Base-by-base conservation (phyloP, 2,329 filamentous ascomycete species). In the Sporothrix sp. region DNA sequence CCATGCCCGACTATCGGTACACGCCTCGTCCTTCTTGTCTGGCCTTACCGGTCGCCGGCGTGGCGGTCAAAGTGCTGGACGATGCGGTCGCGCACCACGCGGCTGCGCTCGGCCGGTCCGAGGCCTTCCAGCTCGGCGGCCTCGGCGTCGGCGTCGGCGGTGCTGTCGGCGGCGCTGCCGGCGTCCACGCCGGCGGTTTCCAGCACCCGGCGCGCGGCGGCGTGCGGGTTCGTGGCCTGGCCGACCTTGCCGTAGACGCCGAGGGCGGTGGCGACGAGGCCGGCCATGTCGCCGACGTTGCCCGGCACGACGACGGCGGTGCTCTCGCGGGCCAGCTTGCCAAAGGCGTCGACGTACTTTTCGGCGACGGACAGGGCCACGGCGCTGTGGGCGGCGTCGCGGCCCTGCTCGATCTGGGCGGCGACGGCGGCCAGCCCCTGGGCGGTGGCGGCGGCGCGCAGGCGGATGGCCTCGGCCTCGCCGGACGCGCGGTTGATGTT, bases 221-320 rank as follows among this genome's bases (percentile, higher is more conserved):
- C 73, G 63, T 78, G 83, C 32, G 81, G 79, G 63, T 79, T 84
- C 23, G 95, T 88, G 1, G 83, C 79, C 61, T 91, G 80, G 59
- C 81, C 88, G 39, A 98, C 87, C 66, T 95, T 96, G 53, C 91
- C 88, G 66, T 95, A 98, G 16, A 98, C 90, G 50, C 89, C 85
- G 74, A 98, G 82, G 2, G 90, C 93, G 16, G 87, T 94, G 35
- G 93, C 90, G 66, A 98, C 97, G 90, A 98, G 95, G 59, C 87
- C 82, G 50, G 88, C 85, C 59, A 98, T 90, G 64, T 98, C 93
- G 54, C 93, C 93, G 33, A 98, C 88, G 62, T 98, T 97, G 10
- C 93, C 93, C 1, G 93, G 93, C 13, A 98, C 90, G 18, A 98
- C 88, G 25, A 98, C 85, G 4, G 89, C 87, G 3, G 93, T 98